These are phyloP conservation scores for Hirsutella thompsonii DNA, from an alignment of 2,329 filamentous ascomycete species.

Conservation along the genomic window DNA sequence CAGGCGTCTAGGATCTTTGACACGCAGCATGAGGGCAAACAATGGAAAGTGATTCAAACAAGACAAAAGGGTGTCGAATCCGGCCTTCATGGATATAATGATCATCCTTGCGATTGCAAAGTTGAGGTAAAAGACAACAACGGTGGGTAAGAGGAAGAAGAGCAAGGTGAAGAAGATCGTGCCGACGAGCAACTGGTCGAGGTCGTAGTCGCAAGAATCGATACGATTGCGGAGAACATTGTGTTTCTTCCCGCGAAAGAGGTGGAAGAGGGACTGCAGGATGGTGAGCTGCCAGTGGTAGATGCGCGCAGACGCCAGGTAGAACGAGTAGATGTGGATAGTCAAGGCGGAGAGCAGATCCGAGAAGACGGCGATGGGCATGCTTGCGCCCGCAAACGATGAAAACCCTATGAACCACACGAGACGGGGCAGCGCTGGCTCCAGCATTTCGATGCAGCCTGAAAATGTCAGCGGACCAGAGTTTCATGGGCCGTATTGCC, in stretches of 20 bases:
- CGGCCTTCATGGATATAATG: conserved; percentile 86
- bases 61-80: conserved; percentile 80
- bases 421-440: conserved; percentile 69
- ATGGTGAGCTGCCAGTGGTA: conserved; percentile 99
- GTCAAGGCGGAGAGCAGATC: conserved; percentile 86
- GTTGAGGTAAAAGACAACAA: conserved; percentile 92
- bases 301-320: conserved; percentile 89
- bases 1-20: conserved; percentile 83
- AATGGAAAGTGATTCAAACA: conserved; percentile 96
- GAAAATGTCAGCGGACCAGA: neutral
- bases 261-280: conserved; percentile 91
- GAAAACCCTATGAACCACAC: conserved; percentile 92
- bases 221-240: conserved; percentile 96
- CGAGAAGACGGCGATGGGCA: conserved; percentile 92
- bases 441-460: conserved; percentile 65
- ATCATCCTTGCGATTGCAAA: conserved; percentile 91
- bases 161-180: conserved; percentile 94
- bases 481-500: neutral
- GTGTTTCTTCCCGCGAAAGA: conserved; percentile 95
- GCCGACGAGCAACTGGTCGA: conserved; percentile 89
- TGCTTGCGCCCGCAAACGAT: conserved; percentile 88
- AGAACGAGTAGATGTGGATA: conserved; percentile 95
- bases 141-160: conserved; percentile 88
- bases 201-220: conserved; percentile 95
- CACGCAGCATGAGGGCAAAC: conserved; percentile 88